phyloP scores from a whole-genome alignment of 192 early-diverging fungal species.

The Chytriomyces sp. region DNA sequence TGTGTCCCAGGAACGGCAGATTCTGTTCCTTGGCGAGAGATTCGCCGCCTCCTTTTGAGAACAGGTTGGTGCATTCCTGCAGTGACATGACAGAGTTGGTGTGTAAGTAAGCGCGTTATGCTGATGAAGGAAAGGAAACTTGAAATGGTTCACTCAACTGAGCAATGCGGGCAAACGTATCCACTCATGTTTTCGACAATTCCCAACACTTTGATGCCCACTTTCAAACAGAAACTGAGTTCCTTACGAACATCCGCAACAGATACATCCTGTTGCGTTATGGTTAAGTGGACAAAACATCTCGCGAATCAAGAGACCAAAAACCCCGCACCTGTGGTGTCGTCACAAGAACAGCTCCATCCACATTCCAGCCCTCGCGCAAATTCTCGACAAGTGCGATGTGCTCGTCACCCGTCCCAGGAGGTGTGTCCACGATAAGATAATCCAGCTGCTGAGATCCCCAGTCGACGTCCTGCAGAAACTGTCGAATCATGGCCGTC shows the following conservation, averaged over 20 bases:
- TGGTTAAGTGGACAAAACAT: neutral
- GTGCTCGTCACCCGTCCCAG: conserved; percentile 96
- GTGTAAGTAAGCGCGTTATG: neutral
- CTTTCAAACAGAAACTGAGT: conserved; percentile 93
- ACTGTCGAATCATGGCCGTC: conserved; percentile 93
- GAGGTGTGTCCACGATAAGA: conserved; percentile 94
- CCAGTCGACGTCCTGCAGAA: conserved; percentile 95
- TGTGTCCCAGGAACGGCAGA: conserved; percentile 51
- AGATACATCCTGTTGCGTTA: conserved; percentile 43
- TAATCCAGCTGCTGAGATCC: conserved; percentile 74
- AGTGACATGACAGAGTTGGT: neutral
- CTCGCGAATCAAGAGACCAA: conserved; percentile 3
- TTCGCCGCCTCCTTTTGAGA: conserved; percentile 61
- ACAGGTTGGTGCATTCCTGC: conserved; percentile 57
- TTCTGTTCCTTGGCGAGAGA: conserved; percentile 44
- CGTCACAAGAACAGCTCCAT: conserved; percentile 89
- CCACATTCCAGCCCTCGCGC: conserved; percentile 65
- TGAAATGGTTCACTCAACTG: conserved; percentile 41
- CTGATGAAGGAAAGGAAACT: conserved; percentile 6
- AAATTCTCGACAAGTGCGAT: conserved; percentile 83
- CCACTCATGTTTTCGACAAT: conserved; percentile 98
- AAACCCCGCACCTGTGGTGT: conserved; percentile 74
- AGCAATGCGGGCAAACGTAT: conserved; percentile 92
- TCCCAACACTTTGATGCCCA: conserved; percentile 86
- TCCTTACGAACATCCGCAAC: conserved; percentile 94